Percentiles rank a stretch among this genome's conserved stretches.
Evolutionary conservation across 805 yeast genomes (phyloP).

Genomic region (Starmerella scarabaei): DNA sequence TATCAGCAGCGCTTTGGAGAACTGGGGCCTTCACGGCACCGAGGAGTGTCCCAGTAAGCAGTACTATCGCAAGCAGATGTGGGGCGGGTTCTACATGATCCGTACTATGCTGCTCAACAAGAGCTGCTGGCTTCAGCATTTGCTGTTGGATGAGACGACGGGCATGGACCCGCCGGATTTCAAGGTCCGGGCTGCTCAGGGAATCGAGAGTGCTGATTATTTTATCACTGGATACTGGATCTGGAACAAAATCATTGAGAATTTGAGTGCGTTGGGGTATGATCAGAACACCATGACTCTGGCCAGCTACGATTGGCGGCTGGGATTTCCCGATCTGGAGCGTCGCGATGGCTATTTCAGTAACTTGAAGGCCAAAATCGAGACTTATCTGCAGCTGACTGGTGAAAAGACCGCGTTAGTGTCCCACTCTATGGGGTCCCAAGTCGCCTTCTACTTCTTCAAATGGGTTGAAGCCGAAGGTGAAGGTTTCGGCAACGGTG

Average conservation of each 20-base stretch:
- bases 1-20: conserved; percentile 84
- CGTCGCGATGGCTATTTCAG: conserved; percentile 75
- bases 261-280: conserved; percentile 85
- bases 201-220: conserved; percentile 93
- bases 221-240: conserved; percentile 98
- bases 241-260: conserved; percentile 93
- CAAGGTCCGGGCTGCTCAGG: conserved; percentile 80
- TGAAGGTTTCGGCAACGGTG: conserved; percentile 73
- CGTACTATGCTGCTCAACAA: conserved; percentile 85
- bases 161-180: conserved; percentile 85
- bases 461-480: conserved; percentile 96
- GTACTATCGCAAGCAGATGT: conserved; percentile 79
- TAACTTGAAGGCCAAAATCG: conserved; percentile 61
- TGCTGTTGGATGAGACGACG: conserved; percentile 77
- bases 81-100: conserved; percentile 97
- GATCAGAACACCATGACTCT: conserved; percentile 81
- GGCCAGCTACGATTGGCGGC: conserved; percentile 94
- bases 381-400: conserved; percentile 37
- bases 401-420: conserved; percentile 61
- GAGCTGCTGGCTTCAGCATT: conserved; percentile 83
- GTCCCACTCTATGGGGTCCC: conserved; percentile 97
- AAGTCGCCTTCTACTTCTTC: conserved; percentile 72
- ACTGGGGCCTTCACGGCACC: conserved; percentile 73
- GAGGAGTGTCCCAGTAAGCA: conserved; percentile 69
- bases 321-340: conserved; percentile 80